phyloP scores from a whole-genome alignment of 2,329 filamentous ascomycete species.

The Rhinocladiella mackenziei region DNA sequence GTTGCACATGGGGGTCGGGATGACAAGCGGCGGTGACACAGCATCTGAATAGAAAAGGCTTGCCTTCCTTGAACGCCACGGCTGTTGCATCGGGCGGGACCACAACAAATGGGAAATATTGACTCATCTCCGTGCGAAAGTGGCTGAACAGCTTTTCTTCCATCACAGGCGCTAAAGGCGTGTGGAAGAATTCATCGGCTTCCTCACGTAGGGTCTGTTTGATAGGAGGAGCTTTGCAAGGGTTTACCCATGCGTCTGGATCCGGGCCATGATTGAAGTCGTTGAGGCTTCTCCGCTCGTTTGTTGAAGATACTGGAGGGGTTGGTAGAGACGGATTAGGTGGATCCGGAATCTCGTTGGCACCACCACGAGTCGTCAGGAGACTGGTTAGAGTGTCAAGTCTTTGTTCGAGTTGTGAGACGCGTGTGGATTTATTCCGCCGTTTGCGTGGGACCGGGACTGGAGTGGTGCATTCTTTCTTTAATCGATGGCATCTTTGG shows the following conservation, averaged over 20 bases:
- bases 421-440: conserved; percentile 10
- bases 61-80: conserved; percentile 25
- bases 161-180: conserved; percentile 6
- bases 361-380: not conserved
- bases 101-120: conserved; percentile 32
- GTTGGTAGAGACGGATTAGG: conserved; percentile 4
- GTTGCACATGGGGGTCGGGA: conserved; percentile 29
- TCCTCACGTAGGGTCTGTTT: not conserved
- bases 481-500: conserved; percentile 20
- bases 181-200: not conserved
- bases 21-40: conserved; percentile 34
- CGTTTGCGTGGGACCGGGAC: conserved; percentile 17
- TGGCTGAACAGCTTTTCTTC: conserved; percentile 22
- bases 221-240: not conserved
- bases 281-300: not conserved
- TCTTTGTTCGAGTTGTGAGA: conserved; percentile 12
- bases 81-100: conserved; percentile 24
- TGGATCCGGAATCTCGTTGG: not conserved
- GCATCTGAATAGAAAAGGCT: conserved; percentile 38
- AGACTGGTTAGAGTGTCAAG: conserved; percentile 14
- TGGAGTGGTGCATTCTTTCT: conserved; percentile 20
- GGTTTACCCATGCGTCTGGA: no score
- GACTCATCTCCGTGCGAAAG: conserved; percentile 26
- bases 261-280: not conserved
- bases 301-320: conserved; percentile 4